A percentile compares a stretch with the other conserved stretches of the same genome.
Evolutionary conservation across 1,139 yeast genomes (phyloP).

Genomic region (Kluyveromyces sp.): DNA sequence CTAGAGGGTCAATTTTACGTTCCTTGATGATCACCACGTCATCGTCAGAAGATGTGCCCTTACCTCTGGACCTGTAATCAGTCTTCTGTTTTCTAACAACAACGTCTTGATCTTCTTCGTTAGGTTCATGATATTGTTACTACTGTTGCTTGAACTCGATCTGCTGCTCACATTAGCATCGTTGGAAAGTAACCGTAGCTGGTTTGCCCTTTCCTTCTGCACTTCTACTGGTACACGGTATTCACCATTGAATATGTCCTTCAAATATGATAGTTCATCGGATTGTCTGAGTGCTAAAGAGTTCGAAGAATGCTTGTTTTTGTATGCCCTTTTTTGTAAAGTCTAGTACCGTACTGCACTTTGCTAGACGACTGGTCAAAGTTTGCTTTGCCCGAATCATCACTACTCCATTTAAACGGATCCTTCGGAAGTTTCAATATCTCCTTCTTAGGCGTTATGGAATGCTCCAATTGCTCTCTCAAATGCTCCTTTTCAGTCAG

Average conservation of each 20-base stretch:
- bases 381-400: slow-evolving; percentile 10
- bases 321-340: slow-evolving; percentile 2
- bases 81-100: slow-evolving; percentile 11
- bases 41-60: slow-evolving; percentile 14
- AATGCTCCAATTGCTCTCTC: slow-evolving; percentile 7
- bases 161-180: slow-evolving; percentile 9
- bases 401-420: slow-evolving; percentile 26
- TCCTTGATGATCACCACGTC: slow-evolving; percentile 31
- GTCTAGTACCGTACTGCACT: slow-evolving; percentile 12
- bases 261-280: slow-evolving; percentile 29
- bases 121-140: slow-evolving; percentile 16
- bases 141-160: background rate
- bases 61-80: background rate
- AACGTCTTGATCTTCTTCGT: slow-evolving; percentile 24
- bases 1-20: slow-evolving; percentile 19
- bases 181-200: slow-evolving; percentile 17
- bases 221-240: slow-evolving; percentile 26
- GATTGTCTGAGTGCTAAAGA: slow-evolving; percentile 6
- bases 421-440: slow-evolving; percentile 15
- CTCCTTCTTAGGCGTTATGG: slow-evolving; percentile 8
- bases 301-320: background rate
- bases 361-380: background rate
- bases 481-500: slow-evolving; percentile 5
- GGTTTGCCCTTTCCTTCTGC: slow-evolving; percentile 23
- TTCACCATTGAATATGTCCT: slow-evolving; percentile 31